Evolutionary conservation across 1,139 yeast species (phyloP), one percentile per base, ranked within the genome.

Genomic region (Nakaseomyces bracarensis): DNA sequence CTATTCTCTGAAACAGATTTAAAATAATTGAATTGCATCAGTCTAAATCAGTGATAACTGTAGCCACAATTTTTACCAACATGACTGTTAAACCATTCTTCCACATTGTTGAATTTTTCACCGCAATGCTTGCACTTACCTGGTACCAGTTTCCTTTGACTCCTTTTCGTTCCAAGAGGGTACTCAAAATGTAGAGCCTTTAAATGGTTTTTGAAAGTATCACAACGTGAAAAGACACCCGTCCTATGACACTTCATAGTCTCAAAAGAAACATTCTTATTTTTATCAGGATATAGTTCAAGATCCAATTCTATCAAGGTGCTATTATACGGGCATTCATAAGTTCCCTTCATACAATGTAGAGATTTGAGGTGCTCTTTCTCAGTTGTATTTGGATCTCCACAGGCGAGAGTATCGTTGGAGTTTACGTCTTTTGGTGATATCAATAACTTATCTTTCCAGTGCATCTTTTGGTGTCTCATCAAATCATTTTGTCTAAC

Each of bases 181-280:
- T 86, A 86, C 53, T 77, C 82, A 61, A 86, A 86, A 60, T 86
- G 96, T 49, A 85, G 72, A 3, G 95, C 93, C 61, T 83, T 84
- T 49, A 86, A 69, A 63, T 86, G 96, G 61, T 85, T 86, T 59
- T 86, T 87, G 66, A 78, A 86, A 4, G 96, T 87, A 63, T 86
- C 96, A 59, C 95, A 83, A 33, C 96, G 71, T 14, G 86, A 76
- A 56, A 86, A 86, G 29, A 82, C 77, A 7, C 96, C 96, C 3
- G 84, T 77, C 46, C 74, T 75, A 60, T 86, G 96, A 57, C 95
- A 85, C 29, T 47, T 49, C 11, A 49, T 45, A 1, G 58, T 46
- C 16, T 46, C 54, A 30, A 48, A 47, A 25, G 43, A 40, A 21
- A 46, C 28, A 16, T 39, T 36, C 11, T 28, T n/a, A 15, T 50